These are phyloP conservation scores for Larix kaempferi DNA, from an alignment of 75 land plant species.

Conservation along the genomic window DNA sequence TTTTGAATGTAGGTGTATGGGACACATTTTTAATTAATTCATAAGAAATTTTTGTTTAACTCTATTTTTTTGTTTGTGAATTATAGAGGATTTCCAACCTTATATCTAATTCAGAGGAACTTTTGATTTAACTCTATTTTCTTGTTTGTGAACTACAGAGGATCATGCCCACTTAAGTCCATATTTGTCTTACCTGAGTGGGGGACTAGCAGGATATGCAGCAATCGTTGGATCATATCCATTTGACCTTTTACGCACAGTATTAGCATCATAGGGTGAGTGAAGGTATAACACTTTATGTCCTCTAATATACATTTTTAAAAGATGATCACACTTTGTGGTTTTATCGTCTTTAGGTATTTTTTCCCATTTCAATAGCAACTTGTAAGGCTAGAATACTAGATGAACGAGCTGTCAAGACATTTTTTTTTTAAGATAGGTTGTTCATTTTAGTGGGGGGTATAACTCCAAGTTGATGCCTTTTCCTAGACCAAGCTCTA, in stretches of 20 bases:
- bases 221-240: conserved; percentile 97
- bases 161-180: conserved; percentile 74
- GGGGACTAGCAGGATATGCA: conserved; percentile 90
- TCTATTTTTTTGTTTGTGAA: not conserved
- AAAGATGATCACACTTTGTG: not conserved
- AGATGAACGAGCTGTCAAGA: not conserved
- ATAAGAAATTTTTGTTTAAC: not conserved
- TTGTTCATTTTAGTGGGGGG: not conserved
- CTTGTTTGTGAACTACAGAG: conserved; percentile 24
- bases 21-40: not conserved
- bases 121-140: too few species aligned
- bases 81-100: not conserved
- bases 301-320: not conserved
- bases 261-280: conserved; percentile 97
- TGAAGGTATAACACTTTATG: conserved; percentile 55
- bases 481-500: not conserved
- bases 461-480: not conserved
- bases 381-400: not conserved
- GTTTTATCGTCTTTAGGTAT: not conserved
- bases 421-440: not conserved
- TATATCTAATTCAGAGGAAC: too few species aligned
- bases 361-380: not conserved
- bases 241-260: conserved; percentile 92
- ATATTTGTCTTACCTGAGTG: conserved; percentile 79
- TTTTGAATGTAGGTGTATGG: too few species aligned